A percentile compares a stretch with the other conserved stretches of the same genome.
Conservation (phyloP, 805 yeast species). For the Myxozyma kluyveri region DNA sequence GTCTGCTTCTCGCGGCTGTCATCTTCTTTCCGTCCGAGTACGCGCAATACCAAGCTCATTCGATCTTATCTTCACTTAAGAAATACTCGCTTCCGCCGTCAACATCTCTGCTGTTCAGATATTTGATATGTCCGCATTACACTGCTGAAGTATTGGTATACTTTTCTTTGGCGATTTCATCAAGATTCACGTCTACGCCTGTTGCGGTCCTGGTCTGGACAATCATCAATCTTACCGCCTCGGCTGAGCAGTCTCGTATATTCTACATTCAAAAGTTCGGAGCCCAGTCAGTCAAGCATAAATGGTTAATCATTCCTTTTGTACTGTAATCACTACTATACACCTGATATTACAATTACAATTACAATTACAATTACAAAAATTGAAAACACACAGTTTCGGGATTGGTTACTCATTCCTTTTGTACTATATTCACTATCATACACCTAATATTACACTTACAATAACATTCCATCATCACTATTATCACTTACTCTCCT, state of each 20-base stretch:
- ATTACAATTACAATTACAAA: no score
- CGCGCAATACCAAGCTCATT: slow-evolving; percentile 52
- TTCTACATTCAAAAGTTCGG: slow-evolving; percentile 42
- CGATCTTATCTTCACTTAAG: slow-evolving; percentile 46
- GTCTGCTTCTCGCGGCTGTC: neutral
- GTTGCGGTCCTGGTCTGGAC: slow-evolving; percentile 37
- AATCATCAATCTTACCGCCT: slow-evolving; percentile 46
- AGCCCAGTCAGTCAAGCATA: slow-evolving; percentile 12
- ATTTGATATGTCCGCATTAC: slow-evolving; percentile 60
- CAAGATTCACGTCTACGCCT: slow-evolving; percentile 27
- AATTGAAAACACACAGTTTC: neutral
- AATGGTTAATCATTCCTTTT: slow-evolving; percentile 18
- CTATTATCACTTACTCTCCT: slow-evolving; percentile 4
- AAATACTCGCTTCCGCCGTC: slow-evolving; percentile 54
- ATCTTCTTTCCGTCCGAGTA: slow-evolving; percentile 36
- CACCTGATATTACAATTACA: no score
- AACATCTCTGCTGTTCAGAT: slow-evolving; percentile 37
- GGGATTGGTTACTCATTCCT: neutral
- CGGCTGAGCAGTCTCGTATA: slow-evolving; percentile 49
- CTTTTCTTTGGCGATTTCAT: slow-evolving; percentile 30
- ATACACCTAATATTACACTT: neutral
- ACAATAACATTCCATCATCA: neutral
- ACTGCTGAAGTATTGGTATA: slow-evolving; percentile 58
- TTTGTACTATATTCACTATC: neutral
- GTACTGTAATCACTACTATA: slow-evolving; percentile 6